Base-by-base conservation (phyloP, 345 rosid genomes). In the Populus euphratica region DNA sequence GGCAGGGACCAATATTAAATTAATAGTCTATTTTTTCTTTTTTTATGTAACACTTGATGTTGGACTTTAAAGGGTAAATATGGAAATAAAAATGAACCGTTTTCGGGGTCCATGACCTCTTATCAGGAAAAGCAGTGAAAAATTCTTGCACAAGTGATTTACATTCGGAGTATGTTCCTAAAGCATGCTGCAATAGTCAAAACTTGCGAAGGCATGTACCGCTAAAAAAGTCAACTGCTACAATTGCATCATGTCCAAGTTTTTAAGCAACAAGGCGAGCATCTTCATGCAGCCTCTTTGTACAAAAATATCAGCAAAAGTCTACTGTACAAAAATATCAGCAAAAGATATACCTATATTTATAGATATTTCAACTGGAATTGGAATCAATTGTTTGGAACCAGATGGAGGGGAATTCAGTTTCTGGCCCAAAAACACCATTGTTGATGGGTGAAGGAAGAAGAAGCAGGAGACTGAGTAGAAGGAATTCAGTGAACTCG, bases 401-500 rank as follows among this genome's bases (percentile, higher is more conserved):
- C 18, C 16, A 63, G 29, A 63, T 63, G 67, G 67, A 63, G 67
- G 67, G 35, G 67, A 20, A 52, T 52, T 52, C 23, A 52, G 59
- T 10, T 20, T 52, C n/a, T 20, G 59, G 23, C 10, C 23, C 23
- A 7, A 52, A 52, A 18, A 1, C 59, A 52, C 23, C n/a, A 1
- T 18, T 50, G 59, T 50, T 52, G 59, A 20, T 7, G 59, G 2
- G 59, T 52, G 59, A 52, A 50, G 65, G 44, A 67, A 35, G 29
- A 18, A 41, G 78, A 63, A 33, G 72, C 71, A 81, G 81, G 35
- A 31, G 84, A 39, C 73, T 78, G 27, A 78, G 61, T 44, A 77
- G 86, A 56, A 68, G 78, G 33, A 77, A 85, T 64, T 89, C 90
- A 39, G 87, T 86, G 33, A 76, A 54, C 78, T 25, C 86, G 0